Evolutionary conservation across 2,329 filamentous ascomycete species (phyloP).

Genomic region (Trichoderma endophyticum): DNA sequence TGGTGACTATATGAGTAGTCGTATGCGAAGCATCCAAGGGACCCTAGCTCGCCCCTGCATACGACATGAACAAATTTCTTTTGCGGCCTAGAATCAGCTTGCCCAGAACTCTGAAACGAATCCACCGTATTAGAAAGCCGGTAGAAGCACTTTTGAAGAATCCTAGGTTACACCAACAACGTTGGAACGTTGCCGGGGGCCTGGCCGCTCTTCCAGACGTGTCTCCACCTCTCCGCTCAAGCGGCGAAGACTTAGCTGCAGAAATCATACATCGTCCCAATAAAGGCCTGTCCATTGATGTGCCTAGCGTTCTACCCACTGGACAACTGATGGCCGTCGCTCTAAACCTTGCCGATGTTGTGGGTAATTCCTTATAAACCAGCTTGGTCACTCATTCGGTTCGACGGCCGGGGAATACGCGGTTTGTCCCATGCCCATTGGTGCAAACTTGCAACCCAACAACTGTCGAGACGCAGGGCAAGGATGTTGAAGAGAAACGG

Average conservation of each 20-base stretch:
- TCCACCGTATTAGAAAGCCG: background rate
- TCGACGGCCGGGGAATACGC: background rate
- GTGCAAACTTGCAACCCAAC: background rate
- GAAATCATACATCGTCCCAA: background rate
- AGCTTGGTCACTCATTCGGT: background rate
- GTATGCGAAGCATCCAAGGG: background rate
- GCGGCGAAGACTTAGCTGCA: background rate
- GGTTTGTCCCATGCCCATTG: background rate
- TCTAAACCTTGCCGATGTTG: background rate
- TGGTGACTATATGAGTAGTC: background rate
- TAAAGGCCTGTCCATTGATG: background rate
- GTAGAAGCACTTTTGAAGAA: background rate
- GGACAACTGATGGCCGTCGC: background rate
- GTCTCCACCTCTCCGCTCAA: background rate
- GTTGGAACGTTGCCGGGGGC: background rate
- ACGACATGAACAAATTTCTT: background rate
- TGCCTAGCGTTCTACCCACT: background rate
- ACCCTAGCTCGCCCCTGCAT: background rate
- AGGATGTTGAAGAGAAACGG: background rate
- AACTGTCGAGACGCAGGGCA: background rate
- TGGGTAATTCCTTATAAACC: background rate
- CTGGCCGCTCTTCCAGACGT: background rate
- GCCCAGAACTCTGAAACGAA: background rate
- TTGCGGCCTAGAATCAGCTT: background rate
- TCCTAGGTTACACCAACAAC: background rate